Evolutionary conservation across 2,329 filamentous ascomycete species (phyloP).

Genomic region (Sarocladium kiliense): DNA sequence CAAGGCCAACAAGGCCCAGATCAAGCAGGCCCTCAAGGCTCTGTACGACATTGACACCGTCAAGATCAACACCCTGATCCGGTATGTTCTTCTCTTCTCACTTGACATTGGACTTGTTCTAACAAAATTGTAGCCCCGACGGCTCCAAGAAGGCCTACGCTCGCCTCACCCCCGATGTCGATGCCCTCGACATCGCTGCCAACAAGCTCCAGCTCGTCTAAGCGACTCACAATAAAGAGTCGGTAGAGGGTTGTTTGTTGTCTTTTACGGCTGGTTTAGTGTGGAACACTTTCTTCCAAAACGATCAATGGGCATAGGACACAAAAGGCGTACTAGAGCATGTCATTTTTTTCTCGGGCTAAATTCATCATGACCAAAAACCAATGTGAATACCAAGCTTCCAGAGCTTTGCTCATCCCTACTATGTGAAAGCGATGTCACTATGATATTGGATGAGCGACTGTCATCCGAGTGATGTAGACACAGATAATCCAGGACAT

Average conservation of each 20-base stretch:
- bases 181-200: constrained; percentile 97
- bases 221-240: constrained; percentile 25
- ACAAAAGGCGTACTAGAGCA: constrained; percentile 27
- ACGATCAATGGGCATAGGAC: constrained; percentile 26
- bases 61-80: constrained; percentile 99
- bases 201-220: constrained; percentile 99
- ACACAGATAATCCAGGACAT: too few relatives aligned
- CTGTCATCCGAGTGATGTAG: too few relatives aligned
- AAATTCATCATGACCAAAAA: constrained; percentile 8
- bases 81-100: constrained; percentile 48
- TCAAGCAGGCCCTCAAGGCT: constrained; percentile 97
- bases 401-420: constrained; percentile 10
- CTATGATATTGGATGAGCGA: too few relatives aligned
- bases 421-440: too few relatives aligned
- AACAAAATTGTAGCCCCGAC: constrained; percentile 79
- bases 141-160: constrained; percentile 99
- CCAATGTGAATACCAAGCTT: constrained; percentile 8
- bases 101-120: constrained; percentile 11
- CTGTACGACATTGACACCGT: constrained; percentile 96
- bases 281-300: constrained; percentile 20
- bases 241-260: constrained; percentile 10
- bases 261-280: constrained; percentile 36
- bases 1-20: constrained; percentile 99
- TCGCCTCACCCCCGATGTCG: constrained; percentile 90
- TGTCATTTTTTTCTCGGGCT: constrained; percentile 23